Conservation (phyloP, 352 stramenopile species). For the Globisporangium okanoganense region DNA sequence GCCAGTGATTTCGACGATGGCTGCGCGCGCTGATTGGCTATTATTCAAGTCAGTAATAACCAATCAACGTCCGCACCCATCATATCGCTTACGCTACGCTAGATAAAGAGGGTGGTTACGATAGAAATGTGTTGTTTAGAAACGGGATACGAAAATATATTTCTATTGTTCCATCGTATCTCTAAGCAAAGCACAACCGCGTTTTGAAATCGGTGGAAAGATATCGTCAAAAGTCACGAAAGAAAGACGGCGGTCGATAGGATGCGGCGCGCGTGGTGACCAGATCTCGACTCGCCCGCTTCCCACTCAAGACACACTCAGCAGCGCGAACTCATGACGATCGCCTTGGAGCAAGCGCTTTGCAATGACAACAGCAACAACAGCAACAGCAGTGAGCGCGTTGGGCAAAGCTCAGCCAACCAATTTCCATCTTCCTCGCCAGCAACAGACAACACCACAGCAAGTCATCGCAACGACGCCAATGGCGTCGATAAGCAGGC, state of each 20-base stretch:
- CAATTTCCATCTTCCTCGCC: neutral
- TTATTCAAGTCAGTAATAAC: neutral
- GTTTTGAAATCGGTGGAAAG: neutral
- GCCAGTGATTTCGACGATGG: conserved; percentile 6
- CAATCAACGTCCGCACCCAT: neutral
- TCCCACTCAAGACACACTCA: neutral
- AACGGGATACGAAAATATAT: too few species aligned
- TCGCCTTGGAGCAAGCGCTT: neutral
- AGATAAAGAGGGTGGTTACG: too few species aligned
- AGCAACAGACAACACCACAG: neutral
- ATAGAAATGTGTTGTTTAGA: too few species aligned
- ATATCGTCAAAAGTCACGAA: neutral
- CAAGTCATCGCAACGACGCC: neutral
- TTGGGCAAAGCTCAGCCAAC: neutral
- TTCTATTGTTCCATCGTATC: too few species aligned
- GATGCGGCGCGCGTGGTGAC: neutral
- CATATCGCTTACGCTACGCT: too few species aligned
- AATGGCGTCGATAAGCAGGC: neutral
- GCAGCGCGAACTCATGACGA: neutral
- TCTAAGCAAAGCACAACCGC: too few species aligned
- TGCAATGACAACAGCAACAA: neutral
- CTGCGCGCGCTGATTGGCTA: too few species aligned
- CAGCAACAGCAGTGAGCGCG: neutral
- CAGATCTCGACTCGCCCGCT: neutral
- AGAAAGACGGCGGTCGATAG: neutral